Evolutionary conservation across 2,329 filamentous ascomycete genomes (phyloP), one percentile per base, ranked within the genome.

Genomic region (Penicillium sp.): DNA sequence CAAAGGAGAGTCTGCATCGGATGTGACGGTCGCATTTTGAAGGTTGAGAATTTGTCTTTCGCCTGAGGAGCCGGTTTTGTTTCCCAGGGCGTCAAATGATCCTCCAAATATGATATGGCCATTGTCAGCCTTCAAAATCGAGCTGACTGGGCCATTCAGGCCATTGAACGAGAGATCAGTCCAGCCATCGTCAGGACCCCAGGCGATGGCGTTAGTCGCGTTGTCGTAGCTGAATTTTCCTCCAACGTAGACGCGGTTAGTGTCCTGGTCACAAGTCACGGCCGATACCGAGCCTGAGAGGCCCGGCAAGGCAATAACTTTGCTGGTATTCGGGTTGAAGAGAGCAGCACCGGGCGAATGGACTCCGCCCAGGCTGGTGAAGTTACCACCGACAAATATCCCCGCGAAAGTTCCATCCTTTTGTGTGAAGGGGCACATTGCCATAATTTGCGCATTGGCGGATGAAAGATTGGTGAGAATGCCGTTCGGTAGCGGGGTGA

Each of bases 21-120:
- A 81, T 3, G 84, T 85, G 61, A 97, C 86, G 46, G 83, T 86
- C 25, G 90, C 91, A n/a, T 86, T 86, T 26, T 84, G 84, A 16
- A 99, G 80, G 65, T 97, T 97, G 74, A 99, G 85, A 38, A 89
- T 80, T 73, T 97, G 93, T 25, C 85, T 85, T 55, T 84, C 78
- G 25, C 80, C 85, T 2, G 65, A 62, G 3, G 67, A 67, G 1
- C 84, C 82, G 58, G 84, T 89, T 2, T 87, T 83, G 71, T 97
- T 97, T 58, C 91, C 91, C 9, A 97, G 77, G 8, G 91, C 91
- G 55, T 90, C 91, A 69, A 99, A 99, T 53, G 84, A 84, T 47
- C 94, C 94, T 44, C 91, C 95, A 69, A 97, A 99, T 53, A 97
- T 84, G 61, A 99, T 89, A 69, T 95, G 89, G 9, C 89, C 90